A percentile compares a stretch with the other conserved stretches of the same genome.
Conservation (phyloP, 257 asterid species). For the Plantago ovata region DNA sequence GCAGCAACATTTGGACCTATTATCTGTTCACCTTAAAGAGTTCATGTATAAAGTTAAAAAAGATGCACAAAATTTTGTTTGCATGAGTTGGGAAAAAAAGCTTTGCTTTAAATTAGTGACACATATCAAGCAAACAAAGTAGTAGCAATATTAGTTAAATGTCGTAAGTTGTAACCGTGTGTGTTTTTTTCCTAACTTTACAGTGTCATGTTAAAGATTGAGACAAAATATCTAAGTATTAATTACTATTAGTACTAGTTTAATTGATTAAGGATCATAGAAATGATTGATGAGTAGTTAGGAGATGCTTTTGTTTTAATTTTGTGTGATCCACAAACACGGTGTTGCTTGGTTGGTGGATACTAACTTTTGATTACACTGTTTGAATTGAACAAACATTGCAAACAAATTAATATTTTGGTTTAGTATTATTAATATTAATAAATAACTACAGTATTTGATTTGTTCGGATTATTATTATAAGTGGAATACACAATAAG, state of each 20-base stretch:
- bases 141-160: too few species aligned
- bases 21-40: background rate
- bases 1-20: conserved; percentile 20
- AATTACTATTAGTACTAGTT: too few species aligned
- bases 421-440: background rate
- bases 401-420: background rate
- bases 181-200: too few species aligned
- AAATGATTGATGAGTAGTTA: conserved; percentile 41
- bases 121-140: conserved; percentile 23
- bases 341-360: conserved; percentile 29
- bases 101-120: background rate
- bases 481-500: conserved; percentile 32
- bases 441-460: background rate
- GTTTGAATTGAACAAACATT: conserved; percentile 5
- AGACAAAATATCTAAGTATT: too few species aligned
- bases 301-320: conserved; percentile 15
- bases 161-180: too few species aligned
- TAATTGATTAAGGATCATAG: conserved; percentile 13
- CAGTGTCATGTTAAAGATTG: too few species aligned
- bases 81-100: too few species aligned
- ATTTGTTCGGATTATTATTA: too few species aligned
- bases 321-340: conserved; percentile 14
- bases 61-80: background rate
- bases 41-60: background rate
- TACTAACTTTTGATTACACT: conserved; percentile 16